Conservation (phyloP, 208 protist species). For the Leishmania braziliensis region DNA sequence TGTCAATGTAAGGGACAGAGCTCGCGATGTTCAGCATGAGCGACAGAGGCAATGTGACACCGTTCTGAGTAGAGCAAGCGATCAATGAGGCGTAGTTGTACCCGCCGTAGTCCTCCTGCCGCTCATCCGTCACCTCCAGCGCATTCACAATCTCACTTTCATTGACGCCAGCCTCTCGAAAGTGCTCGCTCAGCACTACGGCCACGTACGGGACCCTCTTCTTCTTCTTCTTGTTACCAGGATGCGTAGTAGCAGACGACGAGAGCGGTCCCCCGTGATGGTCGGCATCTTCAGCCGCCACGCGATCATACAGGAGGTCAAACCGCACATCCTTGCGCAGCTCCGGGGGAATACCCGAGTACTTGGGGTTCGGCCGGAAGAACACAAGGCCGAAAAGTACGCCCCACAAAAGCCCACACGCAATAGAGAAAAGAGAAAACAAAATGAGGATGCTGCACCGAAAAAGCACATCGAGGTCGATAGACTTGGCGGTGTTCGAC, state of each 20-base stretch:
- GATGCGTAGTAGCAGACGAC: neutral
- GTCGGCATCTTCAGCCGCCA: slow-evolving; percentile 12
- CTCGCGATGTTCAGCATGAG: slow-evolving; percentile 62
- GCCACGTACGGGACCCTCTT: slow-evolving; percentile 52
- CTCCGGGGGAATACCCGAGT: slow-evolving; percentile 58
- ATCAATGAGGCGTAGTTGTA: slow-evolving; percentile 60
- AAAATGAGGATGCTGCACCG: slow-evolving; percentile 62
- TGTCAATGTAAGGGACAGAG: slow-evolving; percentile 62
- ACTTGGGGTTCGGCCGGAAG: slow-evolving; percentile 21
- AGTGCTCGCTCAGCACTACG: slow-evolving; percentile 61
- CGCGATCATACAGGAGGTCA: slow-evolving; percentile 39
- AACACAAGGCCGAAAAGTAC: slow-evolving; percentile 11
- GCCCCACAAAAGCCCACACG: slow-evolving; percentile 32
- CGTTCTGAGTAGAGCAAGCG: slow-evolving; percentile 75
- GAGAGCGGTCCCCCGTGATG: neutral
- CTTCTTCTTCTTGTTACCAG: slow-evolving; percentile 12
- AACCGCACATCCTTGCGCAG: slow-evolving; percentile 49
- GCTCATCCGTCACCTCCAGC: slow-evolving; percentile 47
- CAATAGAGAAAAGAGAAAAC: slow-evolving; percentile 47
- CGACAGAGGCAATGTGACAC: slow-evolving; percentile 76
- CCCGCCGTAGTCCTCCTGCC: slow-evolving; percentile 61
- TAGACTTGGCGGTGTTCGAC: slow-evolving; percentile 53
- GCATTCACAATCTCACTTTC: slow-evolving; percentile 58
- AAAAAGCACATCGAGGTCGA: slow-evolving; percentile 27
- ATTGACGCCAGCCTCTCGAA: slow-evolving; percentile 46